A percentile compares a stretch with the other conserved stretches of the same genome.
Evolutionary conservation across 129 eudicot species (phyloP).

Genomic region (Silybum marianum): DNA sequence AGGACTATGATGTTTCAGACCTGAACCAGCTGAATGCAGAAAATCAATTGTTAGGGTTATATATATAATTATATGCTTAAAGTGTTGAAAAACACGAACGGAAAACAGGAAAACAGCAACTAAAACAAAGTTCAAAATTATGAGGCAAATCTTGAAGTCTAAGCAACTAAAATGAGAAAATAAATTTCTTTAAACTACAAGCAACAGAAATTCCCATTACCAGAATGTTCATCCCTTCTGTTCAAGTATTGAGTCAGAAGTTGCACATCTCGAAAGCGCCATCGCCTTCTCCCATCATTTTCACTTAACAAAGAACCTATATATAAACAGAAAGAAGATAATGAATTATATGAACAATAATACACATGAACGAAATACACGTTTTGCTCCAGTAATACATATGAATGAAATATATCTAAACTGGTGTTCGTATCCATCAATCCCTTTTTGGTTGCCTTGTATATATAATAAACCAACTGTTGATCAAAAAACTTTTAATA

Average conservation of each 20-base stretch:
- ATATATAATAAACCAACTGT: not conserved
- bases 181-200: not conserved
- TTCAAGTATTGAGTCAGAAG: not conserved
- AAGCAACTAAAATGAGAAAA: not conserved
- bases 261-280: not conserved
- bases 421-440: not conserved
- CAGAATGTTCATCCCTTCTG: not conserved
- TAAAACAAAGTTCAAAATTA: too few relatives aligned
- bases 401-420: not conserved
- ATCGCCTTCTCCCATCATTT: not conserved
- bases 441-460: not conserved
- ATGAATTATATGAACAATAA: not conserved
- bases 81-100: not conserved
- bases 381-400: not conserved
- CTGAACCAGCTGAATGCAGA: slow-evolving; percentile 26
- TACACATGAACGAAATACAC: not conserved
- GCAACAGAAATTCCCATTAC: not conserved
- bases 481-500: not conserved
- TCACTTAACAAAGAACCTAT: not conserved
- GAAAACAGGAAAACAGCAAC: slow-evolving; percentile 2
- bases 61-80: not conserved
- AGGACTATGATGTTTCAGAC: slow-evolving; percentile 22
- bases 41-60: not conserved
- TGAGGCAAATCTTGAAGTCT: not conserved
- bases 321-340: not conserved